Evolutionary conservation across 2,329 filamentous ascomycete genomes (phyloP), one percentile per base, ranked within the genome.

Genomic region (Graphilbum sp.): DNA sequence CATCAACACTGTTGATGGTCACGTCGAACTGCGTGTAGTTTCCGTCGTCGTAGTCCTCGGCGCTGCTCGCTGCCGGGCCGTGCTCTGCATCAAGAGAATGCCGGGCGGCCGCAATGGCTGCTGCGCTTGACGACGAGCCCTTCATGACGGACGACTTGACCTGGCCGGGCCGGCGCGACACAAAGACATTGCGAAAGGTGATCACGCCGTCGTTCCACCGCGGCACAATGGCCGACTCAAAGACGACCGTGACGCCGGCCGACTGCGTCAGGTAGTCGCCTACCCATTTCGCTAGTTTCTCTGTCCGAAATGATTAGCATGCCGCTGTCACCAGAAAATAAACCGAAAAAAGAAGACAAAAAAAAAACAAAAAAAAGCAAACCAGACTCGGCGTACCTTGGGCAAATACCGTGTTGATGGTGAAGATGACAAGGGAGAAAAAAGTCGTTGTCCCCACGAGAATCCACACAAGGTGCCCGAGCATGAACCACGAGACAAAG

Each of bases 11-110:
- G 45, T 90, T 84, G 42, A 98, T 84, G 0, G 86, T 94, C 15
- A 98, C 66, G 52, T 98, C 90, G 49, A 95, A 98, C 49, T 98
- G 90, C 0, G 87, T 95, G 55, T 96, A 98, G 53, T 98, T 98
- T 16, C 83, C 85, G 52, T 96, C 88, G 51, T 96, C 87, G 17
- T 59, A 57, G 3, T 46, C 45, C 29, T 68, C 64, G n/a, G 29
- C 36, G 8, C 29, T 30, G 30, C 30, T 32, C 16, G 16, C 15
- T 12, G 27, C 15, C 13, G 10, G 27, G 4, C 15, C 27, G 19
- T 34, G 37, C 20, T 32, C 27, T 13, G 30, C 16, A 9, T 48
- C 46, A 13, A 41, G 43, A 6, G 36, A 39, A 18, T 46, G 46
- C 16, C 41, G 42, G 32, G 83, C 82, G 0, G 86, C 87, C 0